A percentile compares a stretch with the other conserved stretches of the same genome.
phyloP scores from a whole-genome alignment of 2,329 filamentous ascomycete genomes.

The Cercospora sesami region DNA sequence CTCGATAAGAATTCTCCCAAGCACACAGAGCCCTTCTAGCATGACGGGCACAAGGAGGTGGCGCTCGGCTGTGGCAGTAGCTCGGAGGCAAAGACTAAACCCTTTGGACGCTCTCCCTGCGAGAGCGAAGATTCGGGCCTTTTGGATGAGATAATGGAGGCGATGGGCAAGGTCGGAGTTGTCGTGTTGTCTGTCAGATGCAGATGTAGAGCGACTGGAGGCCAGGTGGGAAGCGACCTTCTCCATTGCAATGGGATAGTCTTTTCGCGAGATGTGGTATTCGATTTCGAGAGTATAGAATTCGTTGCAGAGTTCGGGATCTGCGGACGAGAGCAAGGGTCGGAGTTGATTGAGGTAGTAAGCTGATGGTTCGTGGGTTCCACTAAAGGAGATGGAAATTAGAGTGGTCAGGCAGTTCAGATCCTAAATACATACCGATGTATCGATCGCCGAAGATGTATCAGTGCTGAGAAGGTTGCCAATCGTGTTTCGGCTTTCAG shows the following conservation, averaged over 20 bases:
- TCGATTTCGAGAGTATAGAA: constrained; percentile 63
- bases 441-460: constrained; percentile 65
- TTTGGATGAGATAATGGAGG: constrained; percentile 69
- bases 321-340: constrained; percentile 43
- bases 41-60: constrained; percentile 67
- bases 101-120: constrained; percentile 70
- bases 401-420: neutral
- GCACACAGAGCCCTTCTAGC: constrained; percentile 68
- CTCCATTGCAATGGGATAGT: constrained; percentile 50
- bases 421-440: constrained; percentile 45
- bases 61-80: constrained; percentile 70
- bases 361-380: constrained; percentile 58
- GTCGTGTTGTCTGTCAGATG: neutral
- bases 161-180: constrained; percentile 62
- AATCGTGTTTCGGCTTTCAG: constrained; percentile 77
- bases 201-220: neutral
- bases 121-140: constrained; percentile 68
- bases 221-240: constrained; percentile 54
- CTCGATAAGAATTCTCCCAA: constrained; percentile 68
- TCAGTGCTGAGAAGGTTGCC: constrained; percentile 64
- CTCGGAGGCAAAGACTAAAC: constrained; percentile 74
- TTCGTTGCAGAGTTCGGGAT: constrained; percentile 61
- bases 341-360: constrained; percentile 60
- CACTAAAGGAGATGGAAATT: constrained; percentile 40
- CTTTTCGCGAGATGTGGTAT: constrained; percentile 52